phyloP scores from a whole-genome alignment of 1,284 basidiomycete species.

The Bondarzewia mesenterica region DNA sequence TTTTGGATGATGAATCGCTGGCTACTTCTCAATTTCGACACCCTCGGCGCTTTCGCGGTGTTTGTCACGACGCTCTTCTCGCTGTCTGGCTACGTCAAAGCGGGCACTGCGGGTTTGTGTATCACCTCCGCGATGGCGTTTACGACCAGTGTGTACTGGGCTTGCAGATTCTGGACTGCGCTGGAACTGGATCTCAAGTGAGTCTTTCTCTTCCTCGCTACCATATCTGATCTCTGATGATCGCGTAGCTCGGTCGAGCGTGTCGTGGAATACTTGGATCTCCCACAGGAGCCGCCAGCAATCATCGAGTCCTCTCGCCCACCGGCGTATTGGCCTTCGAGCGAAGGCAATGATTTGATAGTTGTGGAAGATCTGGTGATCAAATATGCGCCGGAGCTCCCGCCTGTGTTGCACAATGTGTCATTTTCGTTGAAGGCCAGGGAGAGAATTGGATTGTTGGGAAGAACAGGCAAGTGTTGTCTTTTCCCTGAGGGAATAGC shows the following conservation, averaged over 20 bases:
- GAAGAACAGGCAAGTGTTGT: constrained; percentile 54
- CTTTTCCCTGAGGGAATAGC: neutral
- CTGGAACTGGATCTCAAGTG: constrained; percentile 64
- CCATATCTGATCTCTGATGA: neutral
- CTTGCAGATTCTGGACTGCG: constrained; percentile 53
- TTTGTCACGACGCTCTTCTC: constrained; percentile 70
- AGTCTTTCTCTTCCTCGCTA: constrained; percentile 14
- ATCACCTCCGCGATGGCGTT: constrained; percentile 73
- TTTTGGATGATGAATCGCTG: constrained; percentile 81
- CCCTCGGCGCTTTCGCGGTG: constrained; percentile 58
- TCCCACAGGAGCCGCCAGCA: constrained; percentile 80
- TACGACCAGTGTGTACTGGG: constrained; percentile 57
- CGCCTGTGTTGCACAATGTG: constrained; percentile 71
- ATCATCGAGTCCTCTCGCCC: constrained; percentile 59
- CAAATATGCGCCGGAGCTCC: constrained; percentile 81
- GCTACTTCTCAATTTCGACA: constrained; percentile 71
- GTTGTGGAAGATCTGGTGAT: constrained; percentile 65
- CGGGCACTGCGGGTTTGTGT: constrained; percentile 79
- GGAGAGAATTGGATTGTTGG: constrained; percentile 68
- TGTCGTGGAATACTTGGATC: constrained; percentile 79
- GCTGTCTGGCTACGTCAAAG: constrained; percentile 56
- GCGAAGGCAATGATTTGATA: constrained; percentile 36
- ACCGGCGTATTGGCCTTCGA: constrained; percentile 86
- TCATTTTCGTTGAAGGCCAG: constrained; percentile 57
- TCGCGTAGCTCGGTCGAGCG: constrained; percentile 73